Evolutionary conservation across 2,329 filamentous ascomycete genomes (phyloP), one percentile per base, ranked within the genome.

Genomic region (Aspergillus proliferans): DNA sequence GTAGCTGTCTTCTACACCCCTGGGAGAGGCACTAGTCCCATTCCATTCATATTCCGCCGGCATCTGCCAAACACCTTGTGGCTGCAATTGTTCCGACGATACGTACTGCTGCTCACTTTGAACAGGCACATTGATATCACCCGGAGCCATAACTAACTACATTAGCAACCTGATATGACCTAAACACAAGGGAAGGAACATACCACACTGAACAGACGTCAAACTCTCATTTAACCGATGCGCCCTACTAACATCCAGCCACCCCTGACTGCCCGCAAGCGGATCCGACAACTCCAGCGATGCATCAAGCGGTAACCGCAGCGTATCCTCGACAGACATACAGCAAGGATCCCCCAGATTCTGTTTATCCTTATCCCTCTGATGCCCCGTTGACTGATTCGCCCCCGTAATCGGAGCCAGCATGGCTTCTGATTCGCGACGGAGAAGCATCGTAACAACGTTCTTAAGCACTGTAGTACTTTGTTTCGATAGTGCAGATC

Each of bases 401-500:
- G 46, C 38, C 4, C 47, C 47, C 1, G 52, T 47, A 7, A 62
- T 48, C 6, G 57, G 58, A 1, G 53, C 57, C n/a, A 62, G 50
- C 14, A 62, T 62, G 8, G 55, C 51, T 6, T 52, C 52, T 9
- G 58, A 58, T 43, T 62, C 60, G 2, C 58, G 58, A n/a, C 52
- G 52, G 6, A 62, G 55, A 10, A 62, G 55, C 49, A 62, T 42
- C 0, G 52, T 57, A 6, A 61, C 52, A 2, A 62, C 57, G 18
- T 62, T 59, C 38, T 57, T 61, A 12, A 62, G 18, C 1, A 62
- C 51, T 2, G 46, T 34, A 0, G 56, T 61, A 39, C 60, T 68
- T 45, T 71, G 69, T 45, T 63, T 68, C 1, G 70, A 70, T 2
- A 72, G 48, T 2, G 61, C 61, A 2, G 65, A 65, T 28, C 64